Percentiles rank a stretch among this genome's conserved stretches.
These are phyloP conservation scores for Trichoderma breve DNA, from an alignment of 2,329 filamentous ascomycete species.

Conservation along the genomic window DNA sequence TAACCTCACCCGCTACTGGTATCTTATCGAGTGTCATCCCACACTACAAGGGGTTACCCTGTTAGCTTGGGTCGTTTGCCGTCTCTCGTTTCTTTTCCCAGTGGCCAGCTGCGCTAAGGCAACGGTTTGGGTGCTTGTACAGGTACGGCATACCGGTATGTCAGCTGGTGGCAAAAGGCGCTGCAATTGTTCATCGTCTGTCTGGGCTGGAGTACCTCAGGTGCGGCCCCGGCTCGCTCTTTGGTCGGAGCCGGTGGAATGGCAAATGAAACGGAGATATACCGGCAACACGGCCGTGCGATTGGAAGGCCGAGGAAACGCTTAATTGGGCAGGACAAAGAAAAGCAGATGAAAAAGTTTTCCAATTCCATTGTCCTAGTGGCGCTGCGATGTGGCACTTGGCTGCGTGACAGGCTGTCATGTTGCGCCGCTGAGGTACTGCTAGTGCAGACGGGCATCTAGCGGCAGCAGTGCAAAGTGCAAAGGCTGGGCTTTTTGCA, in stretches of 20 bases:
- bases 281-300: neutral
- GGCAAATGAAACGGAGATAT: constrained; percentile 11
- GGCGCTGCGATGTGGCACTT: constrained; percentile 11
- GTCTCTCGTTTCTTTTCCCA: neutral
- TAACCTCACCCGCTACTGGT: constrained; percentile 9
- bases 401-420: constrained; percentile 17
- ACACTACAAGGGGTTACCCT: neutral
- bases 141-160: neutral
- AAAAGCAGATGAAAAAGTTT: neutral
- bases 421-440: constrained; percentile 12
- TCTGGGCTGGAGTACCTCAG: neutral
- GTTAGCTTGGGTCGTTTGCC: constrained; percentile 7
- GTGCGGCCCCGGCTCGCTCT: neutral
- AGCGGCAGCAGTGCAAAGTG: neutral
- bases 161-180: constrained; percentile 11
- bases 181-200: neutral
- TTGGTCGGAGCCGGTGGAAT: constrained; percentile 5
- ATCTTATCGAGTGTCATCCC: constrained; percentile 11
- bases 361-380: neutral
- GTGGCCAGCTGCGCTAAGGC: constrained; percentile 5
- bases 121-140: neutral
- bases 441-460: neutral
- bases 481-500: neutral
- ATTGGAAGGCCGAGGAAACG: neutral
- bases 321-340: neutral